Percentiles rank a stretch among this genome's conserved stretches.
phyloP scores from a whole-genome alignment of 768 basidiomycete genomes.

The Podaxis sp. region DNA sequence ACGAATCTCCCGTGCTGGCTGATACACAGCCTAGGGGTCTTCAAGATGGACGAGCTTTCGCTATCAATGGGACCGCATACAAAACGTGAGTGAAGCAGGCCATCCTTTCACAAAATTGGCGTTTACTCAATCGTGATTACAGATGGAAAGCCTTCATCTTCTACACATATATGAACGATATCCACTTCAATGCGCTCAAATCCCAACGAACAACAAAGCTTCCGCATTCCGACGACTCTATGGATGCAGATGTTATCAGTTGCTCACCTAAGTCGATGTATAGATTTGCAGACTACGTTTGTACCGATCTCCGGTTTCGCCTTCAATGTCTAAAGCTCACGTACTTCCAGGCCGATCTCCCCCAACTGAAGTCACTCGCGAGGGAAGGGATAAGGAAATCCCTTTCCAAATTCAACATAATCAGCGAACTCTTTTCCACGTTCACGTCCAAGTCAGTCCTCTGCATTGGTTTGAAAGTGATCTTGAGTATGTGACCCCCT shows the following conservation, averaged over 20 bases:
- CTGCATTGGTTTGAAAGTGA: background rate
- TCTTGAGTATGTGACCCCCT: background rate
- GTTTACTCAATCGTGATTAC: background rate
- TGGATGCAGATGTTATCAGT: background rate
- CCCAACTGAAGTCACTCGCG: conserved; percentile 3
- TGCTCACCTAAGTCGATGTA: conserved; percentile 40
- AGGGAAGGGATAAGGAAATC: conserved; percentile 9
- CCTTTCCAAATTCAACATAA: conserved; percentile 9
- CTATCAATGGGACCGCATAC: conserved; percentile 9
- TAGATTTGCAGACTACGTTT: conserved; percentile 24
- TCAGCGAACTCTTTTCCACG: conserved; percentile 15
- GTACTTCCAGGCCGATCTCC: background rate
- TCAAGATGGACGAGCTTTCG: conserved; percentile 5
- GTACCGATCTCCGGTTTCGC: background rate
- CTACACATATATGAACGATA: conserved; percentile 12
- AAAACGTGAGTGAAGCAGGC: background rate
- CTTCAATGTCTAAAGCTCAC: background rate
- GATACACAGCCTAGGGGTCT: background rate
- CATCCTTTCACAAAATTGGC: background rate
- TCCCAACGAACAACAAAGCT: background rate
- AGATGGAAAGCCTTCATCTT: conserved; percentile 14
- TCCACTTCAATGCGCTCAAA: conserved; percentile 6
- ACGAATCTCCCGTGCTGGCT: background rate
- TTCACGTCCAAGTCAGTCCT: conserved; percentile 13
- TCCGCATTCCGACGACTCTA: background rate